Conservation (phyloP, 306 rosid genomes). For the Citrullus amarus region DNA sequence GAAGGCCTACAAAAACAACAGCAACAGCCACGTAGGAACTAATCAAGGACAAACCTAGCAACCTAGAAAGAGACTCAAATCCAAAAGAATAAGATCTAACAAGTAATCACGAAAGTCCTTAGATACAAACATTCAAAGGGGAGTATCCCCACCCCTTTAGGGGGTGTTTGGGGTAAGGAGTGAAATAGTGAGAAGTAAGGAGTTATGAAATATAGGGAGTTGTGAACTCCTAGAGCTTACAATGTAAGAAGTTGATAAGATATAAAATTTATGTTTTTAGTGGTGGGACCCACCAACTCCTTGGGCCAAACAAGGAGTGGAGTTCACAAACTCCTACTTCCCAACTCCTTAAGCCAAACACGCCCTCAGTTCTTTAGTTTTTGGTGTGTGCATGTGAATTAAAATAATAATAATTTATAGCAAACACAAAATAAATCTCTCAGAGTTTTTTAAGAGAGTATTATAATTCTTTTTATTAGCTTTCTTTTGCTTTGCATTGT, state of each 20-base stretch:
- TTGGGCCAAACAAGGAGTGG: too few species aligned
- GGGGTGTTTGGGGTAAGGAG: too few species aligned
- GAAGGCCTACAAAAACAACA: not conserved
- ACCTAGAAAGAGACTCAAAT: not conserved
- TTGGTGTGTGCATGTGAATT: not conserved
- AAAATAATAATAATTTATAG: not conserved
- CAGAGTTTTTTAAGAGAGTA: not conserved
- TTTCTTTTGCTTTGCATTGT: not conserved
- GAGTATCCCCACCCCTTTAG: not conserved
- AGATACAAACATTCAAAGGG: not conserved
- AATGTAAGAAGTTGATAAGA: too few species aligned
- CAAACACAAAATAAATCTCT: not conserved
- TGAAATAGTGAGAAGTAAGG: too few species aligned
- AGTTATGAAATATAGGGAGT: too few species aligned
- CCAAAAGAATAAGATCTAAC: not conserved
- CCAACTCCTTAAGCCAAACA: too few species aligned
- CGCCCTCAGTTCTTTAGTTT: not conserved
- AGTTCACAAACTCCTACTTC: too few species aligned
- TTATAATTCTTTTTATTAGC: not conserved
- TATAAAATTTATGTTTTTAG: too few species aligned
- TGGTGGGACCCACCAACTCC: too few species aligned
- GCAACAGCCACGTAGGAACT: not conserved
- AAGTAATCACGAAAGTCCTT: not conserved
- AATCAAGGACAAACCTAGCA: not conserved
- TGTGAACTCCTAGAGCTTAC: too few species aligned